These are phyloP conservation scores for Vigna angularis DNA, from an alignment of 306 rosid genomes.

Conservation along the genomic window DNA sequence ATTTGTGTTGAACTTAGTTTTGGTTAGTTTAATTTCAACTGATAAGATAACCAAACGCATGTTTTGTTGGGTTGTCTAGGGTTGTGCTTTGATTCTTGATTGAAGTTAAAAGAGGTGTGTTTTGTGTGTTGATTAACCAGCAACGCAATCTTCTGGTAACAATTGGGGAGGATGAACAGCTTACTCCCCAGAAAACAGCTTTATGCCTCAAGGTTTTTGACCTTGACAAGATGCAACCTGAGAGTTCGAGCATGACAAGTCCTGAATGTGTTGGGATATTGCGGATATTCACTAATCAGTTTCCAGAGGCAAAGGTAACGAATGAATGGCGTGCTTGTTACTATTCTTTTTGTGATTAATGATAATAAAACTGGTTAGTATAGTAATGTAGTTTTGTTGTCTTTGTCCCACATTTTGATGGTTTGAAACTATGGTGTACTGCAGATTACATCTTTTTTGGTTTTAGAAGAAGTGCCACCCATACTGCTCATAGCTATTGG, in stretches of 20 bases:
- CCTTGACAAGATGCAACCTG: conserved; percentile 90
- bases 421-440: conserved; percentile 39
- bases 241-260: conserved; percentile 73
- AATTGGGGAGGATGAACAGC: conserved; percentile 86
- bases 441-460: conserved; percentile 93
- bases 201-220: conserved; percentile 92
- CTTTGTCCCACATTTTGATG: conserved; percentile 4
- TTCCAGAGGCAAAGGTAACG: conserved; percentile 89
- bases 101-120: conserved; percentile 33
- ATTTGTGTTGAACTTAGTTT: not conserved
- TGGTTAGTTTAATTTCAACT: not conserved
- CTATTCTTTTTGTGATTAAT: conserved; percentile 14
- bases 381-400: conserved; percentile 6
- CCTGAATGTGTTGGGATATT: conserved; percentile 98
- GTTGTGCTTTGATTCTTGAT: conserved; percentile 4
- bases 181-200: conserved; percentile 77
- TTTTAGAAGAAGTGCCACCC: conserved; percentile 95
- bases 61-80: conserved; percentile 5
- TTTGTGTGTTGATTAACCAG: conserved; percentile 55
- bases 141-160: conserved; percentile 89
- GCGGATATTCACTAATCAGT: conserved; percentile 93
- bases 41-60: not conserved
- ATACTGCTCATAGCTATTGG: conserved; percentile 92
- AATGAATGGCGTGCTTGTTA: conserved; percentile 23
- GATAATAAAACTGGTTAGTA: conserved; percentile 19